phyloP scores from a whole-genome alignment of 1,139 yeast species.

The Nakaseomyces uthaithaninus region DNA sequence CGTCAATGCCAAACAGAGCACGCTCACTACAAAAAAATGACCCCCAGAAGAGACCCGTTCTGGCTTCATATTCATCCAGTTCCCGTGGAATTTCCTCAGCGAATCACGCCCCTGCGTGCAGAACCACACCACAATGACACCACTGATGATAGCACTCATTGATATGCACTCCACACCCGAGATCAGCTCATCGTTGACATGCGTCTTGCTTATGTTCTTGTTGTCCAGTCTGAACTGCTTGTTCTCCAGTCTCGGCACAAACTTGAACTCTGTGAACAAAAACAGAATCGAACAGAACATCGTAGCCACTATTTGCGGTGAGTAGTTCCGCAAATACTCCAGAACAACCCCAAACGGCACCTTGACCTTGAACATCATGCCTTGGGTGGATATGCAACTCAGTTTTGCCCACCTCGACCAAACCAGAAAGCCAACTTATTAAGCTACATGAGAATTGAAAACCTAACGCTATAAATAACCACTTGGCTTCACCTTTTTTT shows the following conservation, averaged over 20 bases:
- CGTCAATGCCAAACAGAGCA: constrained; percentile 18
- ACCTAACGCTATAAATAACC: no score
- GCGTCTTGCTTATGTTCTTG: constrained; percentile 17
- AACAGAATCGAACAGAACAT: constrained; percentile 15
- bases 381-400: no score
- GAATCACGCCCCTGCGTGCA: constrained; percentile 17
- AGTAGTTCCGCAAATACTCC: constrained; percentile 35
- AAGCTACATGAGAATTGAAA: no score
- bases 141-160: constrained; percentile 19
- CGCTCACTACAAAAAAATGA: constrained; percentile 22
- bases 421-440: no score
- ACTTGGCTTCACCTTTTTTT: not conserved
- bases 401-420: no score
- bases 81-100: constrained; percentile 11
- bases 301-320: constrained; percentile 11
- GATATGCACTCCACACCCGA: constrained; percentile 19
- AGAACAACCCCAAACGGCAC: constrained; percentile 65
- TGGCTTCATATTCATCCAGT: constrained; percentile 14
- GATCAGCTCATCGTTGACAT: constrained; percentile 21
- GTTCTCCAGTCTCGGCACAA: constrained; percentile 18
- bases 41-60: constrained; percentile 13
- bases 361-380: constrained; percentile 20
- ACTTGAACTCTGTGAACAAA: constrained; percentile 15
- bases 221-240: constrained; percentile 16
- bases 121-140: constrained; percentile 17